Base-by-base conservation (phyloP, 345 rosid genomes). In the Eucalyptus grandis region DNA sequence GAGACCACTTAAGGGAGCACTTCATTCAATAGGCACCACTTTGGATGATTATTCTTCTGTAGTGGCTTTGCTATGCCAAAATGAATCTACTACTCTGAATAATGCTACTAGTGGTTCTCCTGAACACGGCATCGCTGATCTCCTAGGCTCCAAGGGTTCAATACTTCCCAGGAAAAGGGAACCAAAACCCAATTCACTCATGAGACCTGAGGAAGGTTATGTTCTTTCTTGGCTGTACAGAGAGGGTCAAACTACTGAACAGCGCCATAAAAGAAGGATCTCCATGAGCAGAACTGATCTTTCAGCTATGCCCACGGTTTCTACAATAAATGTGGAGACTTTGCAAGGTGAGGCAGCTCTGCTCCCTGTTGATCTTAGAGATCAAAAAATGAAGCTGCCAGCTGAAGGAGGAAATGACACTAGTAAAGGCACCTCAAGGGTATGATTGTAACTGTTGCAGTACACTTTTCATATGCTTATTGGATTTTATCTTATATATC, bases 1-100 rank as follows among this genome's bases (percentile, higher is more conserved):
- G 86, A 91, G 92, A 92, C 93, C 94, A 40, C 43, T 40, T 40
- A 40, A 40, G 43, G 43, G 43, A 40, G 43, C 43, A 5, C 43
- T 40, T 40, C 43, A 5, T 4, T 40, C 43, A 40, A 40, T 40
- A 40, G 43, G 43, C 43, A 40, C 43, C 43, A 40, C 43, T 40
- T 40, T 40, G 43, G 43, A 40, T 40, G 43, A 40, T 40, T 40
- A 40, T 40, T 40, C 43, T 40, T 40, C 43, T 40, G 43, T 40
- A 40, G 43, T 40, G 43, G 43, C 43, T 40, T 40, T 40, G 43
- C 43, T 40, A 40, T 40, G 43, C 43, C 43, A 40, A 40, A 40
- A 40, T 40, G 43, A 40, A 4, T 40, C 43, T 40, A 40, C 43
- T 40, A 40, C 43, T 4, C 5, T 40, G 43, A 40, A 40, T 40